Conservation (phyloP, 257 asterid genomes). For the Nicotiana tomentosiformis region DNA sequence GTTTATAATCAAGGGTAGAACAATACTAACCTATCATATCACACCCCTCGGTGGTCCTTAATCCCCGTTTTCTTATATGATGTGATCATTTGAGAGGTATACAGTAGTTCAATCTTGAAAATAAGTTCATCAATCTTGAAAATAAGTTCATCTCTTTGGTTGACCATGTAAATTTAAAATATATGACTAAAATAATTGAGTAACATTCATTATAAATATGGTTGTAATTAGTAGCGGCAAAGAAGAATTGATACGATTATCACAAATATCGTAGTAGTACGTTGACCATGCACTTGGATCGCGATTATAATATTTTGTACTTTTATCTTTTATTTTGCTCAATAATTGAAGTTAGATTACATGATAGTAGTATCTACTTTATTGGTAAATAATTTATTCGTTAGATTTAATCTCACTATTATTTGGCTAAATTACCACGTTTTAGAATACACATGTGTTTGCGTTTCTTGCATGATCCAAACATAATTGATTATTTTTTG, state of each 20-base stretch:
- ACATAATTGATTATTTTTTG: no score
- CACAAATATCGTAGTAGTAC: background rate
- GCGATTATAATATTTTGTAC: background rate
- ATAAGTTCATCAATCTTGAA: background rate
- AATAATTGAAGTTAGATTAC: background rate
- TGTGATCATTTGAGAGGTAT: background rate
- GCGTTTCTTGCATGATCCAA: background rate
- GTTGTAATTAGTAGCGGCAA: background rate
- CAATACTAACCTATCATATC: background rate
- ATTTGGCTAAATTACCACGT: background rate
- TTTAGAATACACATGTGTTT: background rate
- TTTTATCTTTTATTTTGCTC: background rate
- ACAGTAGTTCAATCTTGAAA: background rate
- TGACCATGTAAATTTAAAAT: background rate
- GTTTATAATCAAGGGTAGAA: background rate
- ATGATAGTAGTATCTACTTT: no score
- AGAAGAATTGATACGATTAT: no score
- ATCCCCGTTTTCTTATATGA: accelerated
- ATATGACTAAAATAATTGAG: background rate
- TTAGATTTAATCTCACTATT: background rate
- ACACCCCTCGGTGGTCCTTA: background rate
- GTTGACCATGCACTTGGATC: background rate
- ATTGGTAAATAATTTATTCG: background rate
- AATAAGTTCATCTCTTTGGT: no score
- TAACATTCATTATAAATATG: no score